Base-by-base conservation (phyloP, 164 flowering plant species). In the Nelumbo lutea region DNA sequence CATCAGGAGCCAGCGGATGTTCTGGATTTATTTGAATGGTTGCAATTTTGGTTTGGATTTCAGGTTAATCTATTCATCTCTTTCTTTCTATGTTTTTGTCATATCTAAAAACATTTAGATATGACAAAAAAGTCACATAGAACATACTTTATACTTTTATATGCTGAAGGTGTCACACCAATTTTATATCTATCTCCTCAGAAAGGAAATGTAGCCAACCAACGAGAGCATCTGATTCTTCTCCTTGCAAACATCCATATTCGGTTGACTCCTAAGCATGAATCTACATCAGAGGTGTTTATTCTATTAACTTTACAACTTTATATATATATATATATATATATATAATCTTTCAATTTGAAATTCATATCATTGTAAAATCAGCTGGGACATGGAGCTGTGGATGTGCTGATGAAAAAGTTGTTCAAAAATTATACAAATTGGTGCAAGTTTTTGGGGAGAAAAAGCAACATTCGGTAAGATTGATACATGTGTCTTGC, bases 221-320 rank as follows among this genome's bases (percentile, higher is more conserved):
- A 95, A 79, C 80, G 96, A 77, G 99, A 95, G 78, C 98, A 95
- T 92, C 84, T 95, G 48, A 81, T 92, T 77, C 82, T 95, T 65
- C 88, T 95, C 69, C 89, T 95, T 69, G 93, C 97, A 59, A 95
- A 88, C 83, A 73, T 79, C 53, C 88, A 85, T 66, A 77, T 81
- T 66, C 87, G 97, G 56, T 82, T 79, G 66, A 70, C 71, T 66
- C 77, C 80, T 39, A 85, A 87, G 73, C 80, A 81, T 60, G 51
- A 74, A 68, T 67, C 81, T 47, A 50, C 59, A 40, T 66, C 82
- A 63, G 82, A 90, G 97, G 99, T 91, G 56, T 64, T 66, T 65
- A 42, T 62, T 42, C 55, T 41, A 40, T 72, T 57, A 43, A 6
- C 10, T 55, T 3, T 15, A 15, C 52, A 61, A 27, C 3, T 41